phyloP scores from a whole-genome alignment of 805 yeast genomes.

The Hanseniaspora meyeri region DNA sequence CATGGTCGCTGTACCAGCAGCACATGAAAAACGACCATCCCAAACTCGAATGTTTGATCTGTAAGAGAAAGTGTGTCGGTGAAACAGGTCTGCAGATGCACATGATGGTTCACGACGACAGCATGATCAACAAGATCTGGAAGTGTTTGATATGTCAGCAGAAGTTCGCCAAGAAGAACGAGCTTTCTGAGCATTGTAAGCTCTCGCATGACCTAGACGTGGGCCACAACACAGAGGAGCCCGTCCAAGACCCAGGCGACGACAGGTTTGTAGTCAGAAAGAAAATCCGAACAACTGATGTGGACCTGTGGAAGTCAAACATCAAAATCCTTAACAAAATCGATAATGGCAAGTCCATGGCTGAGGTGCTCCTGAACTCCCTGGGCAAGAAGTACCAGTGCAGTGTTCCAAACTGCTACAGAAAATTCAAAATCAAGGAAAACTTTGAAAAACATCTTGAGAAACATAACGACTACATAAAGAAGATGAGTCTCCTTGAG shows the following conservation, averaged over 20 bases:
- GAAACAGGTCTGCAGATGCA: constrained; percentile 58
- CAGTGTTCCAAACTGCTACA: constrained; percentile 38
- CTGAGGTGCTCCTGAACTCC: constrained; percentile 26
- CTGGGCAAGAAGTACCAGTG: constrained; percentile 35
- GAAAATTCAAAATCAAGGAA: constrained; percentile 38
- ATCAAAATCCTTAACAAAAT: constrained; percentile 22
- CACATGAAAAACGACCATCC: constrained; percentile 69
- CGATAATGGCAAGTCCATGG: constrained; percentile 21
- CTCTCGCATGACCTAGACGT: constrained; percentile 31
- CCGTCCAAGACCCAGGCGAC: background rate
- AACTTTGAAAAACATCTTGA: constrained; percentile 25
- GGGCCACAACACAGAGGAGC: background rate
- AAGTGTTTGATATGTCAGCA: constrained; percentile 44
- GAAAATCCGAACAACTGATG: constrained; percentile 15
- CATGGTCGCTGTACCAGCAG: constrained; percentile 60
- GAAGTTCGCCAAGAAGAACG: constrained; percentile 44
- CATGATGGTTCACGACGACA: constrained; percentile 55
- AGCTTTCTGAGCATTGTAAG: constrained; percentile 45
- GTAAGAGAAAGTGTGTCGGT: constrained; percentile 66
- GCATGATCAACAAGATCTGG: constrained; percentile 47
- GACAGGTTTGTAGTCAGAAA: background rate
- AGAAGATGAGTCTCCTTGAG: constrained; percentile 20
- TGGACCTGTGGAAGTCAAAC: constrained; percentile 19
- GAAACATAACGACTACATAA: constrained; percentile 27
- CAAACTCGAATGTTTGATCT: constrained; percentile 46